Percentiles rank a stretch among this genome's conserved stretches.
Evolutionary conservation across 768 basidiomycete genomes (phyloP).

Genomic region (Leccinum uliginosum): DNA sequence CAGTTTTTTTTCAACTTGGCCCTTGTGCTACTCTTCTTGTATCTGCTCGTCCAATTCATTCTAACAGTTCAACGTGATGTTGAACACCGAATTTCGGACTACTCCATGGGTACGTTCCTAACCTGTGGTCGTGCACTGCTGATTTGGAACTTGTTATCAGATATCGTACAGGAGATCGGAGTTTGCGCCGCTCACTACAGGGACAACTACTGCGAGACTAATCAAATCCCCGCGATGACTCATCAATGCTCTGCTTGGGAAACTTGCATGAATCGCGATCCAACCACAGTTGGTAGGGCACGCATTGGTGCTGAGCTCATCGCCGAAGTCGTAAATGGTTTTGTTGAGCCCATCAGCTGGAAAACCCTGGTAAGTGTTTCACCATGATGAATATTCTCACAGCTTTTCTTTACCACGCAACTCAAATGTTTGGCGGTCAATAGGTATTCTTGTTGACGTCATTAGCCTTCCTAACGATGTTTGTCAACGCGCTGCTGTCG

Average conservation of each 20-base stretch:
- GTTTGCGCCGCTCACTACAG: slow-evolving; percentile 78
- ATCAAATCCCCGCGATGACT: slow-evolving; percentile 83
- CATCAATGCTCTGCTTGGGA: slow-evolving; percentile 88
- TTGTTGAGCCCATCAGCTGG: slow-evolving; percentile 97
- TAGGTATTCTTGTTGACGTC: slow-evolving; percentile 75
- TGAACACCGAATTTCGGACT: slow-evolving; percentile 78
- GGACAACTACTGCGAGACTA: slow-evolving; percentile 74
- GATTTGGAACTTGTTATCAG: slow-evolving; percentile 35
- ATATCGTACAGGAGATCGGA: slow-evolving; percentile 89
- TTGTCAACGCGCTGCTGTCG: slow-evolving; percentile 76
- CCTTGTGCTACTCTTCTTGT: slow-evolving; percentile 77
- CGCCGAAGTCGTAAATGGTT: slow-evolving; percentile 93
- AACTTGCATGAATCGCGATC: slow-evolving; percentile 92
- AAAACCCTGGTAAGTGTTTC: slow-evolving; percentile 75
- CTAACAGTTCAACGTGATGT: slow-evolving; percentile 89
- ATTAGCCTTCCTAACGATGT: slow-evolving; percentile 69
- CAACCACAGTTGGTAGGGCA: slow-evolving; percentile 82
- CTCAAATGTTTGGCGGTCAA: slow-evolving; percentile 12
- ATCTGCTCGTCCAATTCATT: slow-evolving; percentile 82
- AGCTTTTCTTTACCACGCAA: slow-evolving; percentile 7
- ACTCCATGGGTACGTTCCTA: slow-evolving; percentile 67
- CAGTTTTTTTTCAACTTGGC: slow-evolving; percentile 94
- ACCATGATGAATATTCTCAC: slow-evolving; percentile 9
- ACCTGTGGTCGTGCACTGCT: slow-evolving; percentile 15
- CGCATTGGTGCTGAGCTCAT: slow-evolving; percentile 91